Evolutionary conservation across 495 filamentous ascomycete species (phyloP), one percentile per base, ranked within the genome.

Genomic region (Aspergillus olivimuriae): DNA sequence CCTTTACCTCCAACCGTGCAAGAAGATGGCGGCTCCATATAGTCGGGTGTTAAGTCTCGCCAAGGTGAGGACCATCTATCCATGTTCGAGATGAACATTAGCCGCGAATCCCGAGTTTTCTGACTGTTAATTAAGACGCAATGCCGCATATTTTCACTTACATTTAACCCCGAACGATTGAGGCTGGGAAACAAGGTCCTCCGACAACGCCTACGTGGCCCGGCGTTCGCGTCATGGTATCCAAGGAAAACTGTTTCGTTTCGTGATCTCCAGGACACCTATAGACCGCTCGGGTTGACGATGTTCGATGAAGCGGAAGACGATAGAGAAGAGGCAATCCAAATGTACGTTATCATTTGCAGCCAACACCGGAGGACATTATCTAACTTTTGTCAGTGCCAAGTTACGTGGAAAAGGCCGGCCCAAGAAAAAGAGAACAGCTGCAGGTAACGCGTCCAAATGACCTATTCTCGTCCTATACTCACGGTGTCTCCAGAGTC

Each of bases 151-250:
- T 98, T 98, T 74, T 81, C 79, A 36, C 82, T 82, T 19, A 94
- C 86, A 35, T 96, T 80, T 74, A 98, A 98, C 66, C 92, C 92
- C 10, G 70, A 83, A 20, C 66, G 81, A 46, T 61, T 83, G 43
- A 84, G 92, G 50, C 75, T 84, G 33, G 92, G 92, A 48, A 94
- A 88, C 69, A 90, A 89, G 58, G 71, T 96, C 52, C 72, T 98
- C 31, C 83, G 89, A 51, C 83, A 95, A 60, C 77, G 88, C 46
- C 73, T 96, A 21, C 77, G 75, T 50, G 92, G 92, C 6, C 85
- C 88, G 17, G 55, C 84, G 0, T 66, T 95, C 39, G 81, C 80
- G 15, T 72, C 84, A 45, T 98, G 94, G 72, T 98, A 98, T 60
- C 91, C 92, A 1, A 78, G 77, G 22, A 80, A 78, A 44, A 69